These are phyloP conservation scores for Leucocoprinus birnbaumii DNA, from an alignment of 768 basidiomycete genomes.

Conservation along the genomic window DNA sequence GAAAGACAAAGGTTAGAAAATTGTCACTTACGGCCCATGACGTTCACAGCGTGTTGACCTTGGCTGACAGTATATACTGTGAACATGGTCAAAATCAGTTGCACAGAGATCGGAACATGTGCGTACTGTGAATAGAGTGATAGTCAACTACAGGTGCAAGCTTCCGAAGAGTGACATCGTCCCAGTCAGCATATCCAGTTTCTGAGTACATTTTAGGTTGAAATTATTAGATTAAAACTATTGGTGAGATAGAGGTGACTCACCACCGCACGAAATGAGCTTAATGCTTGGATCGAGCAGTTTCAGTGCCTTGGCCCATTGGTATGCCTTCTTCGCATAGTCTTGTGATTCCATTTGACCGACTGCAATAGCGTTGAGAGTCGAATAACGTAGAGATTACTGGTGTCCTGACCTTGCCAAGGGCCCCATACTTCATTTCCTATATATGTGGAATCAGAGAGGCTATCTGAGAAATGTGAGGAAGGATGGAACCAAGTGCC, in stretches of 20 bases:
- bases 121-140: conserved; percentile 42
- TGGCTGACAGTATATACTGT: conserved; percentile 39
- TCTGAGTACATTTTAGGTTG: conserved; percentile 25
- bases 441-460: conserved; percentile 19
- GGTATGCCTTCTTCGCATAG: conserved; percentile 52
- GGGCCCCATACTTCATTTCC: conserved; percentile 60
- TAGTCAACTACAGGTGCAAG: conserved; percentile 47
- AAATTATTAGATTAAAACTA: too few relatives aligned
- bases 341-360: conserved; percentile 54
- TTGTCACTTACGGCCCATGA: conserved; percentile 41
- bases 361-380: conserved; percentile 25
- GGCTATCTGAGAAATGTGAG: not conserved
- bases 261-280: conserved; percentile 52
- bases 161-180: conserved; percentile 35
- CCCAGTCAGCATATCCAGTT: conserved; percentile 40
- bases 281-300: conserved; percentile 55
- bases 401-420: conserved; percentile 37
- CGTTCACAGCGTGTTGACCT: conserved; percentile 48
- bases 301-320: conserved; percentile 60
- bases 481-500: conserved; percentile 24
- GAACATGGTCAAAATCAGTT: not conserved
- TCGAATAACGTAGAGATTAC: not conserved
- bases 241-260: too few relatives aligned
- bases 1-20: too few relatives aligned
- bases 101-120: not conserved